A percentile compares a stretch with the other conserved stretches of the same genome.
Conservation (phyloP, 805 yeast species). For the Pichia paraexigua region DNA sequence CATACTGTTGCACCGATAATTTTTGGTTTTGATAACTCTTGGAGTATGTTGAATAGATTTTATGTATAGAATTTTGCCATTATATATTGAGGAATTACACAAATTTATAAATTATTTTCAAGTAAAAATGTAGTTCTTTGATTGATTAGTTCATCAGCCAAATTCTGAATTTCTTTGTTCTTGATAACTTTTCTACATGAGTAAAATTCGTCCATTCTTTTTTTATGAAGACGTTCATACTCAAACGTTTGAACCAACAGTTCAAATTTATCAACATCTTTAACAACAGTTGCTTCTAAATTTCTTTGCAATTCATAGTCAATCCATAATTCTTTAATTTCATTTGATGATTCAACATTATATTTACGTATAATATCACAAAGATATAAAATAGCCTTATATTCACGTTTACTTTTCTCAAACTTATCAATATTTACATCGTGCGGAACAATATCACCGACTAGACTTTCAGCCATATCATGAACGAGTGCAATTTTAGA, state of each 20-base stretch:
- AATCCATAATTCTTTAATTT: conserved; percentile 66
- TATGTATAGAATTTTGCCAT: conserved; percentile 6
- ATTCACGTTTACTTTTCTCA: conserved; percentile 82
- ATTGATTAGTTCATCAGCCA: conserved; percentile 53
- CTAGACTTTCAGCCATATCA: conserved; percentile 90
- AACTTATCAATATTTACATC: conserved; percentile 55
- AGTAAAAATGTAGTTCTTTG: conserved; percentile 39
- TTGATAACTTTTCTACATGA: conserved; percentile 53
- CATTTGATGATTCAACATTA: conserved; percentile 52
- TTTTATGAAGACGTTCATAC: conserved; percentile 63
- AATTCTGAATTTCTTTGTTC: conserved; percentile 57
- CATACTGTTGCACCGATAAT: conserved; percentile 80
- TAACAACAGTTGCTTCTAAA: conserved; percentile 80
- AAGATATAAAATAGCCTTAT: conserved; percentile 60
- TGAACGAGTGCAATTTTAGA: conserved; percentile 82
- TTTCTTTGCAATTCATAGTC: conserved; percentile 83
- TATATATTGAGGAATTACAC: neutral
- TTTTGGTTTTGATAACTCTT: conserved; percentile 81
- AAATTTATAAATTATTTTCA: neutral
- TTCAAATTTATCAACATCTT: conserved; percentile 90
- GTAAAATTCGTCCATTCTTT: conserved; percentile 64
- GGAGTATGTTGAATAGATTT: conserved; percentile 29
- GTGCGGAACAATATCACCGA: conserved; percentile 89
- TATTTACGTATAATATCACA: conserved; percentile 55
- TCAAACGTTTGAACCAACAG: conserved; percentile 76